These are phyloP conservation scores for Pseudoneurospora amorphoporcata DNA, from an alignment of 495 filamentous ascomycete genomes.

Conservation along the genomic window DNA sequence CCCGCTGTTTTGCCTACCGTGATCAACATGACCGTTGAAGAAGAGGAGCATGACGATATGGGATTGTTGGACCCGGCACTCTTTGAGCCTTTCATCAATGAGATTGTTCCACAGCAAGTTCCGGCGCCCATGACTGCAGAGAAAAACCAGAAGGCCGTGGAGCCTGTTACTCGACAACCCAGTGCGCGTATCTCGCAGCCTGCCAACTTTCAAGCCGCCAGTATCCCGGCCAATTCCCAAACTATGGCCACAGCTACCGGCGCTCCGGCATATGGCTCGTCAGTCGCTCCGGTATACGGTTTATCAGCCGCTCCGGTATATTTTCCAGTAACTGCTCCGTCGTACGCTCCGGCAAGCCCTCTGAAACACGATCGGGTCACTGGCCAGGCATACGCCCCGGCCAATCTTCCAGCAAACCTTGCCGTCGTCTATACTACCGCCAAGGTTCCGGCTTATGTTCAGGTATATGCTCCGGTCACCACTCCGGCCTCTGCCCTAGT, in stretches of 20 bases:
- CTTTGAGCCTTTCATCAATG: background rate
- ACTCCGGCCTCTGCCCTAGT: background rate
- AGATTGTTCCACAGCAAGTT: background rate
- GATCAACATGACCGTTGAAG: background rate
- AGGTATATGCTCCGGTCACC: background rate
- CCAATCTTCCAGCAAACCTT: too few species aligned
- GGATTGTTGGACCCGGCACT: background rate
- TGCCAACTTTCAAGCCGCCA: background rate
- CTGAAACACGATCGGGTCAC: too few species aligned
- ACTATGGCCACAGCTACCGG: background rate
- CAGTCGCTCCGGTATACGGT: background rate
- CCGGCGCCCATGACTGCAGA: background rate
- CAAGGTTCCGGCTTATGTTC: background rate
- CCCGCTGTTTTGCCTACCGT: background rate
- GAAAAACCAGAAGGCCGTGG: background rate
- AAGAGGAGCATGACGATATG: background rate
- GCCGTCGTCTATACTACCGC: background rate
- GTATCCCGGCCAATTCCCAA: background rate
- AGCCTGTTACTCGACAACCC: background rate
- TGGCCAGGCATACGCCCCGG: background rate
- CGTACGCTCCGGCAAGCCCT: background rate
- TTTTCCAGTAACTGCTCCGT: background rate
- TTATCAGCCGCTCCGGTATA: background rate
- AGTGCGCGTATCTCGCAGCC: background rate
- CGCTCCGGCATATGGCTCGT: background rate